Base-by-base conservation (phyloP, 345 rosid genomes). In the Pugionium dolabratum region DNA sequence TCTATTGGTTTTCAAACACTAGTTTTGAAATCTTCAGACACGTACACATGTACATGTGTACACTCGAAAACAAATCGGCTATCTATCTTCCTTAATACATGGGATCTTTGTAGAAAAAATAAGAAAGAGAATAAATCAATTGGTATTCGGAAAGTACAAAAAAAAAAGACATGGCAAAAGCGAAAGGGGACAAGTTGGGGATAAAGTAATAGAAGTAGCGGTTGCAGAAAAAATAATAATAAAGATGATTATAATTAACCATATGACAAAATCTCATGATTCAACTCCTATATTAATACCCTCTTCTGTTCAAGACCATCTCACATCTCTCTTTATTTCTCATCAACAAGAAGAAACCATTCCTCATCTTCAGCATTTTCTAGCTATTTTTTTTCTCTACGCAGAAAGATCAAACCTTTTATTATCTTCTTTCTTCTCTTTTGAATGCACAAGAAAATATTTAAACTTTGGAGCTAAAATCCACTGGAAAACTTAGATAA, bases 251-350 rank as follows among this genome's bases (percentile, higher is more conserved):
- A 40, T 40, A 56, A 64, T 49, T 50, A 72, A 54, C 33, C 66
- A 64, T 61, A 70, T 72, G 76, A 64, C 71, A 58, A 65, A 33
- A 58, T 72, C 71, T 50, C 71, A 72, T 65, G 10, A 65, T 58
- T 72, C 53, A 57, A 50, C 47, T 64, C 53, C 76, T 72, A 72
- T 72, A 72, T 72, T 64, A 72, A 64, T 29, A 47, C 42, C 47
- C 44, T 11, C 6, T 18, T 29, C 30, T 46, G 4, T 56, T 64
- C 76, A 49, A 6, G 39, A 34, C 46, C 71, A 49, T 29, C 34
- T 1, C 76, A 56, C 69, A 37, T 46, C 47, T 70, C 29, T 69
- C 67, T 35, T 4, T 8, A 6, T 37, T 52, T 42, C 40, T 59
- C 60, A 18, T 18, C 18, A 18, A 18, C 18, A 18, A 18, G 18